A percentile compares a stretch with the other conserved stretches of the same genome.
Evolutionary conservation across 306 rosid species (phyloP).

Genomic region (Notholithocarpus densiflorus): DNA sequence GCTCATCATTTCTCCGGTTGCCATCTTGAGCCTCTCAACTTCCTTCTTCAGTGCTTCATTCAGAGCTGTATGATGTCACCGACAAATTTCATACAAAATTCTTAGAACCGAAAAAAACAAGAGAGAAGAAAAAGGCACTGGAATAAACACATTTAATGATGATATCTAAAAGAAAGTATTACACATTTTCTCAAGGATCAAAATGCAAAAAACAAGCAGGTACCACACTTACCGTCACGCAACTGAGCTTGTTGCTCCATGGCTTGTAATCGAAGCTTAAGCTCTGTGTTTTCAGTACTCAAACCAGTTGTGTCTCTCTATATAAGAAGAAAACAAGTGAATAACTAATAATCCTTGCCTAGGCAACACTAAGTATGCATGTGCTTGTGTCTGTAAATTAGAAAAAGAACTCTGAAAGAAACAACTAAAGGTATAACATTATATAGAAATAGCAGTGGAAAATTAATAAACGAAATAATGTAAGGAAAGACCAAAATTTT

Average conservation of each 20-base stretch:
- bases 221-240: constrained; percentile 68
- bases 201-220: constrained; percentile 4
- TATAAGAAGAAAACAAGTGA: constrained; percentile 18
- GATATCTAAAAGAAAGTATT: not conserved
- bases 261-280: constrained; percentile 87
- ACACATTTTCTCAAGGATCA: not conserved
- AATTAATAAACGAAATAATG: not conserved
- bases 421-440: not conserved
- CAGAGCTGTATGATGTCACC: constrained; percentile 53
- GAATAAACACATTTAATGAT: not conserved
- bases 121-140: not conserved
- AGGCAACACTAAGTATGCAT: not conserved
- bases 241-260: constrained; percentile 99
- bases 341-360: constrained; percentile 9
- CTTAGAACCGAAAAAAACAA: not conserved
- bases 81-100: constrained; percentile 9
- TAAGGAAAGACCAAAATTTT: not conserved
- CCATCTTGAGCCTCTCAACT: constrained; percentile 91
- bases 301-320: constrained; percentile 90
- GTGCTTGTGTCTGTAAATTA: not conserved
- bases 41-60: constrained; percentile 93
- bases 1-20: constrained; percentile 83
- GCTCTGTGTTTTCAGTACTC: constrained; percentile 89
- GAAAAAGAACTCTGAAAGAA: not conserved
- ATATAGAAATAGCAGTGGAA: not conserved